Conservation (phyloP, 352 stramenopile species). For the Peronospora farinosa region DNA sequence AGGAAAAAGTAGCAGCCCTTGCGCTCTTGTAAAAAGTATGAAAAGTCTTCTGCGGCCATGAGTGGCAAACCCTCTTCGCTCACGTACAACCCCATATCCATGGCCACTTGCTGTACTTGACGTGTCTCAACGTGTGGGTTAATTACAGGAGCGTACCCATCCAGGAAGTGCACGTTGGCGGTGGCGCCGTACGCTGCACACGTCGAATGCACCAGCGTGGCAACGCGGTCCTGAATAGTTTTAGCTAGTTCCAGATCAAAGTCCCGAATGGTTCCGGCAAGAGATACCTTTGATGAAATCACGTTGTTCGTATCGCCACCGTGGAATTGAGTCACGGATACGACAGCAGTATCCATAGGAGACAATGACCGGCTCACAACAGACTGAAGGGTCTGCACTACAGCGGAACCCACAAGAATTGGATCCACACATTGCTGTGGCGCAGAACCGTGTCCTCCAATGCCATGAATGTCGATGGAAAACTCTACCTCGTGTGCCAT, state of each 20-base stretch:
- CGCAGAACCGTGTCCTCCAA: constrained; percentile 91
- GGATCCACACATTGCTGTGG: constrained; percentile 90
- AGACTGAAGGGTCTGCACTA: constrained; percentile 90
- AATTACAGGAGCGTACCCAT: constrained; percentile 73
- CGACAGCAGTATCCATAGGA: constrained; percentile 89
- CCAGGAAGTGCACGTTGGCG: constrained; percentile 51
- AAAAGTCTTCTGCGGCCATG: constrained; percentile 94
- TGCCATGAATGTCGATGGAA: constrained; percentile 85
- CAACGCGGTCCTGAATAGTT: constrained; percentile 77
- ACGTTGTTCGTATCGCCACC: constrained; percentile 93
- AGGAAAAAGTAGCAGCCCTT: constrained; percentile 86
- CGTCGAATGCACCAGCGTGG: constrained; percentile 81
- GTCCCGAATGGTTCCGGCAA: constrained; percentile 90
- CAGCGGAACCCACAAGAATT: constrained; percentile 83
- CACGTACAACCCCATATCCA: constrained; percentile 68
- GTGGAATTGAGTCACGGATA: constrained; percentile 88
- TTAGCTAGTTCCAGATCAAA: constrained; percentile 84
- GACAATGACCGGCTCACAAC: constrained; percentile 88
- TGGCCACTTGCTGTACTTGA: constrained; percentile 64
- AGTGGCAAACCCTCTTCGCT: constrained; percentile 77
- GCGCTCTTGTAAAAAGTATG: constrained; percentile 80
- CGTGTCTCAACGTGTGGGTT: constrained; percentile 77
- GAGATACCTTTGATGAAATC: constrained; percentile 79
- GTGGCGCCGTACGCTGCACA: constrained; percentile 75
- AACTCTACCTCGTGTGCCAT: constrained; percentile 92